Evolutionary conservation across 1,284 basidiomycete genomes (phyloP).

Genomic region (Singerocomus rubriflavus): DNA sequence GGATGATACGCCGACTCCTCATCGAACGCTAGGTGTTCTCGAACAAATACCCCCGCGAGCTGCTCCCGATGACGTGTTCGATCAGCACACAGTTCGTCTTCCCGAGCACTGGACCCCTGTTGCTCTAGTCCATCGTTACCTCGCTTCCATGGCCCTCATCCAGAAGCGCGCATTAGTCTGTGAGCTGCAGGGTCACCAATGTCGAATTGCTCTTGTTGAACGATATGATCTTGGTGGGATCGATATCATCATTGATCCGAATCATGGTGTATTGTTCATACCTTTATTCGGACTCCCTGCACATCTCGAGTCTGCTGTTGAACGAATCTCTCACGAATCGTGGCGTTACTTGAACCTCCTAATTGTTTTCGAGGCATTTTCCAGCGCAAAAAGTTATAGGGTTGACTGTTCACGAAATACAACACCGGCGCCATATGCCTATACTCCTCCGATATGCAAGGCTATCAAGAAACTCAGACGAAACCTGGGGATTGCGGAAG

Average conservation of each 20-base stretch:
- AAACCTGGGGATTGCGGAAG: conserved; percentile 57
- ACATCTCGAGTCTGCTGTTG: conserved; percentile 40
- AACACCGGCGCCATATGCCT: conserved; percentile 36
- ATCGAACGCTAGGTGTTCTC: conserved; percentile 9
- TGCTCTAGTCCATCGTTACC: conserved; percentile 52
- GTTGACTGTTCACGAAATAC: conserved; percentile 14
- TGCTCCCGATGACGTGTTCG: conserved; percentile 44
- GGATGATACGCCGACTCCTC: conserved; percentile 20
- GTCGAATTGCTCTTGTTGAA: conserved; percentile 56
- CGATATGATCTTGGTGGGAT: conserved; percentile 52
- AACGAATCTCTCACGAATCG: conserved; percentile 40
- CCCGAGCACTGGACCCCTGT: conserved; percentile 37
- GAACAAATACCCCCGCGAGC: conserved; percentile 18
- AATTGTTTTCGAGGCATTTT: conserved; percentile 65
- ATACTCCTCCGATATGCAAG: conserved; percentile 62
- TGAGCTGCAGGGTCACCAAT: conserved; percentile 42
- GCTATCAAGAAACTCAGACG: conserved; percentile 62
- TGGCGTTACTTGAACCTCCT: conserved; percentile 57
- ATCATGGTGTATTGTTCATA: conserved; percentile 53
- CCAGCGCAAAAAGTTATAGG: conserved; percentile 38
- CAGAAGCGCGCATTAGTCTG: conserved; percentile 61
- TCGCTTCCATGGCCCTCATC: conserved; percentile 63
- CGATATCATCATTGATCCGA: conserved; percentile 58
- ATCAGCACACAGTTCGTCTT: conserved; percentile 47
- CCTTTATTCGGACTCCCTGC: conserved; percentile 57